phyloP scores from a whole-genome alignment of 331 rosid species.

The Cydonia oblonga region DNA sequence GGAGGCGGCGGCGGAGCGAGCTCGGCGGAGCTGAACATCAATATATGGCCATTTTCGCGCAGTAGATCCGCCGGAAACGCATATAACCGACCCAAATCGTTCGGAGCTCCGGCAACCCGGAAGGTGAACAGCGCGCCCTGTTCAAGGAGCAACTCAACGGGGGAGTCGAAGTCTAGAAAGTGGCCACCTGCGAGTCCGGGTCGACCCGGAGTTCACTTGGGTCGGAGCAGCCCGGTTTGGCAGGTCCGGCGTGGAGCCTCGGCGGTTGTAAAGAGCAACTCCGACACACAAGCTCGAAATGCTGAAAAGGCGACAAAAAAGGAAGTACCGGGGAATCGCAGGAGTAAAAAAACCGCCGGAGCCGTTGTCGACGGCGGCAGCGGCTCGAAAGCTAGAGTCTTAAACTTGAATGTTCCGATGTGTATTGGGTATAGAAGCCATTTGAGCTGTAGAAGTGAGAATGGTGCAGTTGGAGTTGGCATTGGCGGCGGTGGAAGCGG shows the following conservation, averaged over 20 bases:
- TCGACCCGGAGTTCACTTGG: conserved; percentile 69
- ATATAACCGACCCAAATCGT: conserved; percentile 44
- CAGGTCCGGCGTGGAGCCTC: conserved; percentile 49
- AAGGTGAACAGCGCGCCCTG: conserved; percentile 95
- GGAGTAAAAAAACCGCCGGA: conserved; percentile 19
- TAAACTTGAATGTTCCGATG: conserved; percentile 82
- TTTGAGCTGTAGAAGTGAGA: conserved; percentile 62
- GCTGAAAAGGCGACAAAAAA: conserved; percentile 26
- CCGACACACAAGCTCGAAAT: conserved; percentile 16
- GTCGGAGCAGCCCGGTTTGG: conserved; percentile 93
- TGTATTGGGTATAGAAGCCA: conserved; percentile 64
- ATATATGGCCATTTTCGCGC: conserved; percentile 89
- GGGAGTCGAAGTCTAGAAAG: conserved; percentile 80
- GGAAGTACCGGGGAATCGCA: conserved; percentile 29
- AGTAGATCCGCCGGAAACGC: conserved; percentile 91
- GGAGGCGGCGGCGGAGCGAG: conserved; percentile 23
- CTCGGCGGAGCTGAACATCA: conserved; percentile 78
- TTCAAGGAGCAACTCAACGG: conserved; percentile 89
- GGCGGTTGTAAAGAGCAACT: not conserved
- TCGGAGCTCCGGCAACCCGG: conserved; percentile 46
- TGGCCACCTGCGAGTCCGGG: conserved; percentile 95
- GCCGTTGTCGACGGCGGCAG: not conserved
- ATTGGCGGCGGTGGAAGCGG: not conserved
- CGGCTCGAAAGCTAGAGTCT: conserved; percentile 32
- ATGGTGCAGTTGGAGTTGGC: conserved; percentile 17